Conservation (phyloP, 2,329 filamentous ascomycete species). For the Chrysoporthe deuterocubensis region DNA sequence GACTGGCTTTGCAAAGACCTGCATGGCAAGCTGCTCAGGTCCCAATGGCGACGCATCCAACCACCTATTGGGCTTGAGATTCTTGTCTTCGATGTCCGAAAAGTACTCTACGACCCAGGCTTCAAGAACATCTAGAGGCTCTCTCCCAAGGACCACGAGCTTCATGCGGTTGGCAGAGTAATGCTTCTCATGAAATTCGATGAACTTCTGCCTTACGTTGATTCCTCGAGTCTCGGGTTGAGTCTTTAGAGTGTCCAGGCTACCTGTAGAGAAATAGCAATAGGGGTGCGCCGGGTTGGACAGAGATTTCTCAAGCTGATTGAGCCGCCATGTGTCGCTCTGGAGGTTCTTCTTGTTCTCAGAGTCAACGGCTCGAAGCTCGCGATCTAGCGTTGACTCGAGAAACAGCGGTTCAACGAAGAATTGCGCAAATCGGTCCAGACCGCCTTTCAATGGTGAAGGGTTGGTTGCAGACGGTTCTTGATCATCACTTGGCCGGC, state of each 20-base stretch:
- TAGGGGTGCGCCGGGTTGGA: conserved; percentile 87
- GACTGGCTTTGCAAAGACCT: conserved; percentile 88
- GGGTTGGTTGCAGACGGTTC: conserved; percentile 59
- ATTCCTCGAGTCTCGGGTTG: conserved; percentile 78
- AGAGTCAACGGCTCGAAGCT: conserved; percentile 87
- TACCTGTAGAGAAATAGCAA: conserved; percentile 90
- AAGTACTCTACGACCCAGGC: conserved; percentile 85
- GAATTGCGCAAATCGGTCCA: conserved; percentile 93
- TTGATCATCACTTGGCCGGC: conserved; percentile 68
- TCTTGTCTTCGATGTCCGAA: conserved; percentile 78
- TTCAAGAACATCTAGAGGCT: conserved; percentile 80
- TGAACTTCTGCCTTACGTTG: conserved; percentile 88
- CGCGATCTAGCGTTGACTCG: conserved; percentile 81
- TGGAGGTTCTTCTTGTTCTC: conserved; percentile 98
- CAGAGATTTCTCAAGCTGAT: conserved; percentile 87
- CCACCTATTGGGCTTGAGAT: conserved; percentile 67
- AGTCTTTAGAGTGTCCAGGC: conserved; percentile 82
- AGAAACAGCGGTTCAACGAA: conserved; percentile 89
- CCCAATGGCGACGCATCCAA: conserved; percentile 54
- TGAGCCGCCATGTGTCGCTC: conserved; percentile 83
- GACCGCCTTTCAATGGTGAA: conserved; percentile 72
- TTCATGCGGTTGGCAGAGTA: conserved; percentile 97
- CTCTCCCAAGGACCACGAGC: conserved; percentile 81
- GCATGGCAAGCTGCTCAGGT: conserved; percentile 59
- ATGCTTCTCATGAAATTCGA: conserved; percentile 85